Evolutionary conservation across 768 basidiomycete genomes (phyloP).

Genomic region (Leccinum pellstonianum): DNA sequence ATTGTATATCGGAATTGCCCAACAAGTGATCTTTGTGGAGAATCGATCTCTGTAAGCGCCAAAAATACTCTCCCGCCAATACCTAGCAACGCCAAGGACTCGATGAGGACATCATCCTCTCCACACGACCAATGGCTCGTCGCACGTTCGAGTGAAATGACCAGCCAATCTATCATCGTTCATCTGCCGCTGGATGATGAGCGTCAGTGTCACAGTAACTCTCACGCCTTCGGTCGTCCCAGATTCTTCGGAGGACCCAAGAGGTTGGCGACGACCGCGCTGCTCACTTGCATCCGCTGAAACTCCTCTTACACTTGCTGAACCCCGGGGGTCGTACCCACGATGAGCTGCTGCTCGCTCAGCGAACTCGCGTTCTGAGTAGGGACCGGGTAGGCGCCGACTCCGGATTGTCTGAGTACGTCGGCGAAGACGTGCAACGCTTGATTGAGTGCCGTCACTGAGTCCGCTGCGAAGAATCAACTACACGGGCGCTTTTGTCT

Average conservation of each 20-base stretch:
- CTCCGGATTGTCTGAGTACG: constrained; percentile 55
- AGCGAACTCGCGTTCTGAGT: constrained; percentile 30
- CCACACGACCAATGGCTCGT: background rate
- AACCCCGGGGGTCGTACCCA: constrained; percentile 41
- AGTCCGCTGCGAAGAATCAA: constrained; percentile 37
- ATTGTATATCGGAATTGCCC: background rate
- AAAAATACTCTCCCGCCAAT: background rate
- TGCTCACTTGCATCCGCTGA: constrained; percentile 55
- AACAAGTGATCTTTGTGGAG: background rate
- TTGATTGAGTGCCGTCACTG: constrained; percentile 48
- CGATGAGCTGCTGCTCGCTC: constrained; percentile 47
- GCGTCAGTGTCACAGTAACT: background rate
- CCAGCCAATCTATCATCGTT: background rate
- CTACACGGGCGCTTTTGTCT: constrained; percentile 40
- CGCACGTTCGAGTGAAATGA: background rate
- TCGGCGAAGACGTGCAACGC: constrained; percentile 46
- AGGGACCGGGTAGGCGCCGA: constrained; percentile 61
- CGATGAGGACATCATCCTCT: background rate
- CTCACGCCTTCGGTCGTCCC: constrained; percentile 15
- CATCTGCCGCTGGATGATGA: background rate
- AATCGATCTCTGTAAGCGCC: background rate
- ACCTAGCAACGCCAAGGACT: background rate
- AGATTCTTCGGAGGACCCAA: constrained; percentile 31
- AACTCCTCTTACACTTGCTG: constrained; percentile 49
- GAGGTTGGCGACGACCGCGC: constrained; percentile 49